Evolutionary conservation across 1,284 basidiomycete genomes (phyloP), one percentile per base, ranked within the genome.

Genomic region (Meira nashicola): DNA sequence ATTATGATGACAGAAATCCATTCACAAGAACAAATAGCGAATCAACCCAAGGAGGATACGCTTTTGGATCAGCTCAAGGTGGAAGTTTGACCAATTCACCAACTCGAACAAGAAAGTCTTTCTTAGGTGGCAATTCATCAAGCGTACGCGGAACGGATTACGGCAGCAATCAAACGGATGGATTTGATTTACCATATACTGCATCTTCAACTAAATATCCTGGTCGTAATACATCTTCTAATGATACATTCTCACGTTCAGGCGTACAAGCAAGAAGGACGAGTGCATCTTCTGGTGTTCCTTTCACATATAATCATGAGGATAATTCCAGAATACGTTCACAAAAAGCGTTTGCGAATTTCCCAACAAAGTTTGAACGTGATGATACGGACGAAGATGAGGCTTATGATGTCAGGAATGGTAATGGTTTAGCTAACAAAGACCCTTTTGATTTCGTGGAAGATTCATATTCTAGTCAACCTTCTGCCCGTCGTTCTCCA

Each of bases 21-120:
- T 33, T 33, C 28, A 33, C 3, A 4, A 2, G 17, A 15, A 50
- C 15, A 28, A 17, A 17, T 8, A 33, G 28, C 28, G 8, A 33
- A 4, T 33, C 28, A 4, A 33, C 28, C 8, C 14, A 25, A 23
- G 21, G 49, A 43, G 54, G 44, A 4, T 55, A 55, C 25, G 54
- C 54, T 25, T 48, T 47, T 52, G 55, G 55, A 51, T n/a, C 28
- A 19, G 38, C n/a, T 28, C 12, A n/a, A 9, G 40, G 54, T 25
- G 41, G 40, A 23, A 39, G 17, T 46, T 21, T 17, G 25, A 55
- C 39, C 21, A 55, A 41, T 11, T 25, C 54, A 38, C 39, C 54
- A 21, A 39, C 53, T 38, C 25, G 21, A 33, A 23, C 39, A 5
- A 17, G 28, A n/a, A 53, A 39, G 37, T 39, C 38, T 8, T 53